Base-by-base conservation (phyloP, 441 rosid genomes). In the Brassica balearica region DNA sequence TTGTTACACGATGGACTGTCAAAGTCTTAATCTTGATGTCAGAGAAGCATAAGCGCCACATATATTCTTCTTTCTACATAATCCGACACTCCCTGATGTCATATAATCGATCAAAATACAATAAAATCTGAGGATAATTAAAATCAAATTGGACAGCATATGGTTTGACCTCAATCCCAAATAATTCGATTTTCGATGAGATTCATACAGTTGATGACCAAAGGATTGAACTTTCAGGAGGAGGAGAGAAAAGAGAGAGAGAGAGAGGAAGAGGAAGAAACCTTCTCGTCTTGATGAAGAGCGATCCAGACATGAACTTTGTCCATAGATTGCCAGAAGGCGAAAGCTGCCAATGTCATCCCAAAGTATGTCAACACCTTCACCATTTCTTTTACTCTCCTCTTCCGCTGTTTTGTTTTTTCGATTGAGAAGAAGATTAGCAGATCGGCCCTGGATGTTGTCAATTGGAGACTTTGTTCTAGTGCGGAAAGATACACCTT, bases 251-350 rank as follows among this genome's bases (percentile, higher is more conserved):
- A n/a, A n/a, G n/a, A n/a, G n/a, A n/a, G n/a, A 34, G 5, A 32
- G 46, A 34, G 25, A 17, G 51, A 8, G 68, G 6, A 3, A 63
- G 68, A 69, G 17, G 53, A 19, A 17, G 38, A 34, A 69, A 83
- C 92, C 92, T 89, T 89, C 76, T 90, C 93, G 79, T 90, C 93
- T 72, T 90, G 90, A 71, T 76, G 95, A 79, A 90, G 93, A 27
- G 93, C 95, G 83, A 89, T 89, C 89, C 91, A 90, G 77, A 89
- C 93, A 22, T 91, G 95, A 56, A 89, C 80, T 64, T 82, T 86
- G 70, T 88, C 90, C 93, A 91, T 84, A 32, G 91, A 80, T 17
- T 87, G 85, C 91, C 90, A 85, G 83, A 91, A 91, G 48, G 84
- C 38, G 78, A 91, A 88, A 27, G 91, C 93, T 7, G 87, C 95